Evolutionary conservation across 306 rosid genomes (phyloP), one percentile per base, ranked within the genome.

Genomic region (Morella rubra): DNA sequence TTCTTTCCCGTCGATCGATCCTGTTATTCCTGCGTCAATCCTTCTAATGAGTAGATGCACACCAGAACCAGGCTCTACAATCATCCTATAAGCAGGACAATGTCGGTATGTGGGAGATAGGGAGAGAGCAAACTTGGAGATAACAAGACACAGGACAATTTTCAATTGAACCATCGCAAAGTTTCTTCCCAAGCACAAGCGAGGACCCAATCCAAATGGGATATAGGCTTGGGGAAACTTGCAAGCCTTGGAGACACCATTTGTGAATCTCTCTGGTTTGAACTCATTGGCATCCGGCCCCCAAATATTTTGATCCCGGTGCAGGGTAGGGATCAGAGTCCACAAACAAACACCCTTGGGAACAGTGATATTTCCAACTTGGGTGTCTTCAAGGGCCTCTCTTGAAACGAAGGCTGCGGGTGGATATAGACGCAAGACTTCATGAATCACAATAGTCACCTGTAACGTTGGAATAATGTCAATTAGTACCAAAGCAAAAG

Each of bases 381-480:
- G 83, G 4, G 86, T 87, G 11, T 95, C 96, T 42, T 80, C 90
- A 4, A 90, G 85, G 64, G 97, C 91, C 80, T 95, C 99, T 80
- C 99, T 88, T 22, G 99, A 89, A 46, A 95, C 99, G 54, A 95
- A 92, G 5, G 97, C 93, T 8, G 91, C 99, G 6, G 97, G 96
- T 24, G 99, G 97, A 55, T 95, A 95, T 56, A 95, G 75, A 16
- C 99, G 96, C 49, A 95, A 32, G 62, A 80, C 89, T 77, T 95
- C 99, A 22, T 91, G 92, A 69, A 95, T 85, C 87, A 95, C 99
- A 91, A 90, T 89, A 0, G 81, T 77, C 76, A 86, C 80, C 98
- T 90, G 61, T 52, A 75, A 68, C 9, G 9, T 27, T 22, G 58
- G 69, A 60, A 27, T 60, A 60, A 13, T 60, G 12, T 9, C 10